Percentiles rank a stretch among this genome's conserved stretches.
These are phyloP conservation scores for Naganishia cerealis DNA, from an alignment of 1,284 basidiomycete genomes.

Conservation along the genomic window DNA sequence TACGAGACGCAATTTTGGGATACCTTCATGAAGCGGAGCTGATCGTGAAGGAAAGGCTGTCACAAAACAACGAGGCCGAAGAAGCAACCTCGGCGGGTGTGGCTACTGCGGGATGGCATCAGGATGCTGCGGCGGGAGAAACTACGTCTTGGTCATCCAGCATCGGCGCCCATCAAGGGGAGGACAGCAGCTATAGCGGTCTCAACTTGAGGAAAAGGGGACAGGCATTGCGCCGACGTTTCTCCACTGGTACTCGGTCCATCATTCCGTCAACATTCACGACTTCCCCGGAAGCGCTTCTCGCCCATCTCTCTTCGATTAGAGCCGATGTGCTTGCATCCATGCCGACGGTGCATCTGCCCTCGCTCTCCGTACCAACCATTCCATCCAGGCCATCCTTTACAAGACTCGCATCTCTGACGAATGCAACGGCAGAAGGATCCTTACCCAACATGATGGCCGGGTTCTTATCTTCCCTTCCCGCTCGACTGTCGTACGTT, in stretches of 20 bases:
- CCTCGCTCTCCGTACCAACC: conserved; percentile 30
- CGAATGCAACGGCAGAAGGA: conserved; percentile 6
- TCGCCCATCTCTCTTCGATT: conserved; percentile 45
- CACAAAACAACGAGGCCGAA: conserved; percentile 27
- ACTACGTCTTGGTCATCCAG: conserved; percentile 21
- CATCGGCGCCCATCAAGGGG: conserved; percentile 9
- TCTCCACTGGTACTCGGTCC: conserved; percentile 22
- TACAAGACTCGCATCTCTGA: conserved; percentile 12
- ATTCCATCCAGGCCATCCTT: conserved; percentile 29
- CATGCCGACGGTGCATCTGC: conserved; percentile 37
- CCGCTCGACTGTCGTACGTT: conserved; percentile 41
- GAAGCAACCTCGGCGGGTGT: background rate
- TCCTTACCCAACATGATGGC: conserved; percentile 33
- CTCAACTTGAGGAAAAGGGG: conserved; percentile 20
- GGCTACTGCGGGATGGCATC: conserved; percentile 21
- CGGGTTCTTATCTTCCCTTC: conserved; percentile 47
- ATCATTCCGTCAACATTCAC: conserved; percentile 23
- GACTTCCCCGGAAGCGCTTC: conserved; percentile 32
- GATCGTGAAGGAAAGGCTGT: conserved; percentile 43
- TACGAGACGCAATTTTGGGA: conserved; percentile 49
- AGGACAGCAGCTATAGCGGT: conserved; percentile 11
- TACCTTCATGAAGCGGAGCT: conserved; percentile 52
- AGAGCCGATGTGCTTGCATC: conserved; percentile 49
- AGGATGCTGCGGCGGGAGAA: conserved; percentile 28
- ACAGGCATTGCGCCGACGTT: conserved; percentile 15